Base-by-base conservation (phyloP, 768 basidiomycete genomes). In the Suillus hirtellus region DNA sequence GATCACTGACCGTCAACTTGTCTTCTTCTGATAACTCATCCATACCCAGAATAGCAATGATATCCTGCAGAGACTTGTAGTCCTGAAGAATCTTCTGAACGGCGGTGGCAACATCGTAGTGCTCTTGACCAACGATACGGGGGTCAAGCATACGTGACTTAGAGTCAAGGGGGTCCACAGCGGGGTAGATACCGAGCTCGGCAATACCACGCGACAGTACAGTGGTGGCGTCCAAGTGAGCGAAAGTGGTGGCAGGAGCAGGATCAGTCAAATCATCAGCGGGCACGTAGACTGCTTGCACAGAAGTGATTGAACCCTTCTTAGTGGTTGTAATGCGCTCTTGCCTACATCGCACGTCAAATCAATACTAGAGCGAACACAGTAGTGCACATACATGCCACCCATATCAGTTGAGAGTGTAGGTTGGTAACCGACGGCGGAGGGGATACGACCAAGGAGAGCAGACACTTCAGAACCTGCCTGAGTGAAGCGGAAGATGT, bases 401-500 rank as follows among this genome's bases (percentile, higher is more conserved):
- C 97, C 97, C 97, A 99, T 99, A 79, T 99, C 97, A 76, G 97
- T 99, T 68, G 97, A 98, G 65, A 99, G 90, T 60, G 97, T 99
- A 76, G 97, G 97, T 78, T 99, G 97, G 84, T 99, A 99, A 88
- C 97, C 97, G 86, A 99, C 97, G 68, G 97, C 97, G 70, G 97
- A 99, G 70, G 97, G 97, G 75, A 99, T 99, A 94, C 97, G 97
- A 86, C 97, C 97, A 70, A 99, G 92, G 72, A 99, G 81, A 68
- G 97, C 97, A 82, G 97, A 99, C 85, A 99, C 97, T 78, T 99
- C 97, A 67, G 97, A 99, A 89, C 97, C 97, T 74, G 97, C 97
- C 81, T 99, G 97, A 71, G 97, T 99, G 93, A 99, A 99, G 76
- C 97, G 96, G 97, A 99, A 99, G 82, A 99, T 99, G 89, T 99